Conservation (phyloP, 2,329 filamentous ascomycete genomes). For the Beauveria sp. region DNA sequence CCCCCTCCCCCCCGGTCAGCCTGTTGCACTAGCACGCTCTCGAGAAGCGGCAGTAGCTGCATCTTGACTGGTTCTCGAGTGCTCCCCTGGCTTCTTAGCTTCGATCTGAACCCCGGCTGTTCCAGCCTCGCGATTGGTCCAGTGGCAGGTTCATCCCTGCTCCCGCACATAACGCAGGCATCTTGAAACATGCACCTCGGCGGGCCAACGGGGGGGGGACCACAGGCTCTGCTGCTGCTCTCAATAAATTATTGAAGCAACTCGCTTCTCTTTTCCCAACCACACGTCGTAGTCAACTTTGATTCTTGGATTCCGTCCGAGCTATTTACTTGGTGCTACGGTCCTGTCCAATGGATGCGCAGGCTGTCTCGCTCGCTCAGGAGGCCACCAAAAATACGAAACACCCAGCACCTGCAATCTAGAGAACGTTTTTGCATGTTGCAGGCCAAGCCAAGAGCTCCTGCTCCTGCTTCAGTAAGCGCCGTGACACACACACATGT, state of each 20-base stretch:
- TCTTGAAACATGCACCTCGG: conserved; percentile 1
- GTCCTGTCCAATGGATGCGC: neutral
- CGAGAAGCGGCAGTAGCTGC: neutral
- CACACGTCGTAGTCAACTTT: too few relatives aligned
- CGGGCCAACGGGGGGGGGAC: too few relatives aligned
- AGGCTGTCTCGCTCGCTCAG: neutral
- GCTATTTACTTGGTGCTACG: neutral
- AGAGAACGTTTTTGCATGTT: too few relatives aligned
- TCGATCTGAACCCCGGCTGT: neutral
- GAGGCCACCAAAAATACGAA: too few relatives aligned
- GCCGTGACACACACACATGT: neutral
- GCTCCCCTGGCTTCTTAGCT: neutral
- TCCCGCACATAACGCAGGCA: neutral
- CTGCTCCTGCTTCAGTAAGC: conserved; percentile 1
- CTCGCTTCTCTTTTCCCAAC: too few relatives aligned
- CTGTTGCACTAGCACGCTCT: neutral
- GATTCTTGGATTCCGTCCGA: too few relatives aligned
- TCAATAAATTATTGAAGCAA: too few relatives aligned
- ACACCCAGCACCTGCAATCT: too few relatives aligned
- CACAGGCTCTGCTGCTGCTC: too few relatives aligned
- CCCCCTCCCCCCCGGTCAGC: neutral
- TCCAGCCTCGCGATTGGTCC: neutral
- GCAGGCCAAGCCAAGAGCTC: neutral
- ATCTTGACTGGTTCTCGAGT: conserved; percentile 8
- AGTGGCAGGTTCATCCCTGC: neutral